Conservation (phyloP, 2,329 filamentous ascomycete species). For the Aspergillus sergii region DNA sequence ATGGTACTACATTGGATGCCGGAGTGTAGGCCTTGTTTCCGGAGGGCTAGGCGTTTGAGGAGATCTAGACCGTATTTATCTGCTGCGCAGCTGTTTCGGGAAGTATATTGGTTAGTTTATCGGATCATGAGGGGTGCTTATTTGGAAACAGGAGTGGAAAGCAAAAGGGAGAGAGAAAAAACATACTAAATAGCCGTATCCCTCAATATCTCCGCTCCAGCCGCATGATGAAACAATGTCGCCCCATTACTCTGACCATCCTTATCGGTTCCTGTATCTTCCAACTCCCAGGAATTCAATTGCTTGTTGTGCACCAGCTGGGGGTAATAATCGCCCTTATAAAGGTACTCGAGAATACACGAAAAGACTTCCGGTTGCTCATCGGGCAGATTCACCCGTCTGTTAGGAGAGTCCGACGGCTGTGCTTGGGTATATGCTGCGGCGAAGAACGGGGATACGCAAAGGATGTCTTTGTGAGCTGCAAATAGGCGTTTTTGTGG, state of each 20-base stretch:
- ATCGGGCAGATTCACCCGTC: constrained; percentile 77
- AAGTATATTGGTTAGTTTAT: neutral
- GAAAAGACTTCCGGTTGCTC: constrained; percentile 92
- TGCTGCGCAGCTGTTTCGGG: constrained; percentile 66
- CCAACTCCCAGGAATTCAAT: constrained; percentile 79
- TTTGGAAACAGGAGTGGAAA: neutral
- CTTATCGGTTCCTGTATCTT: constrained; percentile 53
- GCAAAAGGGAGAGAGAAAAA: neutral
- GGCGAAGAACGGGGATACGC: constrained; percentile 77
- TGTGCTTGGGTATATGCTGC: constrained; percentile 64
- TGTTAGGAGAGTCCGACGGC: constrained; percentile 52
- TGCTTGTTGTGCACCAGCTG: constrained; percentile 81
- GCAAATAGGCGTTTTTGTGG: constrained; percentile 84
- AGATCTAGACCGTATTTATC: constrained; percentile 82
- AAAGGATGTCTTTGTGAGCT: constrained; percentile 84
- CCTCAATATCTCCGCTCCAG: constrained; percentile 72
- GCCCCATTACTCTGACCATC: constrained; percentile 57
- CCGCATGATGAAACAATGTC: constrained; percentile 68
- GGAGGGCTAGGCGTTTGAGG: constrained; percentile 79
- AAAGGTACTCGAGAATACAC: constrained; percentile 85
- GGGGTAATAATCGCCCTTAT: constrained; percentile 92
- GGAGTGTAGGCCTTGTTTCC: constrained; percentile 86
- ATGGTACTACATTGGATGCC: constrained; percentile 85
- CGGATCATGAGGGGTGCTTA: neutral
- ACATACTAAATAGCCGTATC: constrained; percentile 82